phyloP scores from a whole-genome alignment of 352 stramenopile species.

The Pythium scleroteichum region DNA sequence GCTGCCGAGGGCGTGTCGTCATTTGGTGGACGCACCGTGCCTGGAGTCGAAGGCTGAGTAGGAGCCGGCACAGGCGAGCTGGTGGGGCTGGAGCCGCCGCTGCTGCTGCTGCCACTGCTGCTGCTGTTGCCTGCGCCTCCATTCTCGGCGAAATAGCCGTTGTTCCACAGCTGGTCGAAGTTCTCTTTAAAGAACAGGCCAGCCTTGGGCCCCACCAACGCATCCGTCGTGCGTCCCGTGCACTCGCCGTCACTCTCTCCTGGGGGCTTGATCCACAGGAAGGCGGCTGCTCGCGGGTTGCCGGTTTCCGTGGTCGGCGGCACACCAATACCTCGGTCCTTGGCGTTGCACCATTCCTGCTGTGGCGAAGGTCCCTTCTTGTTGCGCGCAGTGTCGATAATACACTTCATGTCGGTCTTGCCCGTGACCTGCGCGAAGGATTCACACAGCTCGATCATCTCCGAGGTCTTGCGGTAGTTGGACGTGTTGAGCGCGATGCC shows the following conservation, averaged over 20 bases:
- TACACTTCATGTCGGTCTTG: constrained; percentile 14
- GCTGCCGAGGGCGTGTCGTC: constrained; percentile 21
- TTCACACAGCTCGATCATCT: constrained; percentile 25
- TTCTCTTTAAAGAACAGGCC: constrained; percentile 31
- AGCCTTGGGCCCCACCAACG: constrained; percentile 25
- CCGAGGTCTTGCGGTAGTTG: constrained; percentile 26
- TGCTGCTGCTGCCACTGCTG: too few relatives aligned
- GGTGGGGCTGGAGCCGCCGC: too few relatives aligned
- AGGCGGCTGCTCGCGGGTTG: constrained; percentile 23
- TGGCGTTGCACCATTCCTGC: constrained; percentile 35
- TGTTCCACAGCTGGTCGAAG: constrained; percentile 34
- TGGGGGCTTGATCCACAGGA: constrained; percentile 36
- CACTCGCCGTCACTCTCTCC: constrained; percentile 33
- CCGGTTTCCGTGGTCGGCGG: constrained; percentile 25
- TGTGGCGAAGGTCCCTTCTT: constrained; percentile 14
- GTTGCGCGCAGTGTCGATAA: constrained; percentile 36
- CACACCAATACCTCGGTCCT: constrained; percentile 28
- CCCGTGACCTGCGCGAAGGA: constrained; percentile 9
- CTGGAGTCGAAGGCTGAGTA: too few relatives aligned
- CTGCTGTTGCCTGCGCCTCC: too few relatives aligned
- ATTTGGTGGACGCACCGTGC: constrained; percentile 8
- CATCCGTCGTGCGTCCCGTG: constrained; percentile 16
- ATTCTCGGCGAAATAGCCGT: constrained; percentile 26
- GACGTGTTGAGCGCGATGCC: constrained; percentile 35
- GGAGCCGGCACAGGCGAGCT: too few relatives aligned